These are phyloP conservation scores for Alternaria atra DNA, from an alignment of 2,329 filamentous ascomycete genomes.

Conservation along the genomic window DNA sequence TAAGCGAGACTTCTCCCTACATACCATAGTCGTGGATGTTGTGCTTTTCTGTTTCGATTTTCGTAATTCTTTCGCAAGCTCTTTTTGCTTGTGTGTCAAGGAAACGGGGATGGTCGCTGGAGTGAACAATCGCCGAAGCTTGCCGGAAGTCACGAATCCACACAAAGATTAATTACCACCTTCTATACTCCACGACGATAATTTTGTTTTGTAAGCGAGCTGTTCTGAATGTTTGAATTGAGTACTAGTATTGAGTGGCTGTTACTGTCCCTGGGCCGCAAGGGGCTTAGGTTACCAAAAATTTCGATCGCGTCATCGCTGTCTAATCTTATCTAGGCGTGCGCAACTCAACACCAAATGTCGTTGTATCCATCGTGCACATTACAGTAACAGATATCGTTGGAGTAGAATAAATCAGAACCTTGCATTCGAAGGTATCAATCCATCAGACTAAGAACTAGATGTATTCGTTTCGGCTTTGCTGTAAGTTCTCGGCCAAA, in stretches of 20 bases:
- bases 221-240: not conserved
- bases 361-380: not conserved
- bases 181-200: not conserved
- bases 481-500: not conserved
- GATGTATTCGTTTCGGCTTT: not conserved
- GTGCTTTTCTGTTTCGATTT: not conserved
- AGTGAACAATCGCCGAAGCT: slow-evolving; percentile 9
- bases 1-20: not conserved
- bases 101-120: not conserved
- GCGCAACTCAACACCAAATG: not conserved
- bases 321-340: slow-evolving; percentile 3
- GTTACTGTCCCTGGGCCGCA: slow-evolving; percentile 1
- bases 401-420: not conserved
- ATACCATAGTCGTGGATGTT: slow-evolving; percentile 8
- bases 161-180: not conserved
- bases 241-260: not conserved
- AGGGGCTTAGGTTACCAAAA: slow-evolving; percentile 15
- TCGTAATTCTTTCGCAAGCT: not conserved
- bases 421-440: not conserved
- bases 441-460: not conserved
- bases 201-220: not conserved
- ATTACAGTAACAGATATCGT: not conserved
- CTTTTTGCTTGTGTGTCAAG: not conserved
- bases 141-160: slow-evolving; percentile 5
- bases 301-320: slow-evolving; percentile 17